These are phyloP conservation scores for Circinella minor DNA, from an alignment of 371 early-diverging fungal species.

Conservation along the genomic window DNA sequence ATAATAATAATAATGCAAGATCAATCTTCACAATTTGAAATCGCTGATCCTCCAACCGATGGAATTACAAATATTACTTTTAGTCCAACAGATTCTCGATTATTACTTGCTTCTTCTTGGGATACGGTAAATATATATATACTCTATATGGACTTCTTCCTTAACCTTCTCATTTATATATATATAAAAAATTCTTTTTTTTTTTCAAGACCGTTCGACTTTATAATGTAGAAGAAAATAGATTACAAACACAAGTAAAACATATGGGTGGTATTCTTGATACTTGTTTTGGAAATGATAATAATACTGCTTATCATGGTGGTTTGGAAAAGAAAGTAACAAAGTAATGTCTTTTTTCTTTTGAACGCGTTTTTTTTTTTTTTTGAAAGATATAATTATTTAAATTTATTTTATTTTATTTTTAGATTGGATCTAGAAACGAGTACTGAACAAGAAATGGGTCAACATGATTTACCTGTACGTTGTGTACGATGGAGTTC, in stretches of 20 bases:
- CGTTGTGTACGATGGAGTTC: conserved; percentile 67
- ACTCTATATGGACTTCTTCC: too few relatives aligned
- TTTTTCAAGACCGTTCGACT: conserved; percentile 70
- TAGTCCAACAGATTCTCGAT: conserved; percentile 60
- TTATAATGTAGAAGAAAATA: conserved; percentile 76
- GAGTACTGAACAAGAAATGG: conserved; percentile 47
- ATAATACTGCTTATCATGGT: conserved; percentile 64
- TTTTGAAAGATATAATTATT: background rate
- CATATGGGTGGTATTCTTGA: conserved; percentile 78
- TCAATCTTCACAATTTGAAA: conserved; percentile 59
- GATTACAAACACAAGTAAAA: conserved; percentile 54
- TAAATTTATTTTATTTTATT: too few relatives aligned
- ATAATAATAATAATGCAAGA: conserved; percentile 23
- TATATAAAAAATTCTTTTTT: background rate
- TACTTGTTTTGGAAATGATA: conserved; percentile 62
- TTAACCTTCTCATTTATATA: background rate
- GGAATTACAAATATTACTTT: conserved; percentile 83
- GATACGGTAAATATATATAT: conserved; percentile 67
- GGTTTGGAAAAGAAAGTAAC: conserved; percentile 71
- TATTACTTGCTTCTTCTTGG: conserved; percentile 87
- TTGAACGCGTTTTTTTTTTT: background rate
- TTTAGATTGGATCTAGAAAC: conserved; percentile 58
- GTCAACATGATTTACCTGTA: conserved; percentile 63
- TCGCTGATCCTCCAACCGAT: conserved; percentile 85
- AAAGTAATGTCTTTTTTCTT: conserved; percentile 45